A percentile compares a stretch with the other conserved stretches of the same genome.
Conservation (phyloP, 139 green algal genomes). For the Raphidocelis subcapitata region DNA sequence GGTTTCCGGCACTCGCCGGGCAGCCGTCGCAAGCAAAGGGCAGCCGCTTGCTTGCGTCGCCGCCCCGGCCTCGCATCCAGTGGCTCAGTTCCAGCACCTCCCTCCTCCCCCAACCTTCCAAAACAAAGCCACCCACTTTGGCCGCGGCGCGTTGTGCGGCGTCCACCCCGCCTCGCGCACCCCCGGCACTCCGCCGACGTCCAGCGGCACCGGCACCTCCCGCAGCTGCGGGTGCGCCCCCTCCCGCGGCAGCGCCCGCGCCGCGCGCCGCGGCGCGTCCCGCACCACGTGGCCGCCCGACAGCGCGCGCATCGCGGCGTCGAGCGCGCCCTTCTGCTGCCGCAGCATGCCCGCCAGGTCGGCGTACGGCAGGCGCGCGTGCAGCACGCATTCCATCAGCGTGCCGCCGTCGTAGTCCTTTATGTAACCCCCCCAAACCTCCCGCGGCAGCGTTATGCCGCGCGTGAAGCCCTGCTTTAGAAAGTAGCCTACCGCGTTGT, state of each 20-base stretch:
- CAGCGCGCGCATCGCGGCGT: constrained; percentile 57
- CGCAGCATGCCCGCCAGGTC: constrained; percentile 47
- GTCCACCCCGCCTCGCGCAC: constrained; percentile 84
- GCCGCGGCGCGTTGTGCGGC: no score
- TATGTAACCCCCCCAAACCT: constrained; percentile 90
- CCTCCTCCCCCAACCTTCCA: no score
- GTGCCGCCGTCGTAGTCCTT: constrained; percentile 99
- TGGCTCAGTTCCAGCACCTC: no score
- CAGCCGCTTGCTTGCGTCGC: no score
- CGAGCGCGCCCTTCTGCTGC: constrained; percentile 64
- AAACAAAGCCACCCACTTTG: no score
- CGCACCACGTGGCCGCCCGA: constrained; percentile 80
- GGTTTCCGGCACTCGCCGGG: no score
- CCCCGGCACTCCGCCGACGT: constrained; percentile 66
- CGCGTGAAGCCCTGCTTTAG: constrained; percentile 96
- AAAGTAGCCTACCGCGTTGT: constrained; percentile 99
- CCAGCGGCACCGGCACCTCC: constrained; percentile 18
- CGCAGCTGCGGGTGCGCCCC: background rate
- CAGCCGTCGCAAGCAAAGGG: no score
- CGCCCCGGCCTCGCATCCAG: no score
- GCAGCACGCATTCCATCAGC: constrained; percentile 95
- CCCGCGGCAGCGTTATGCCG: constrained; percentile 70
- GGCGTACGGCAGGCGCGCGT: constrained; percentile 70
- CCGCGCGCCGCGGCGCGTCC: background rate
- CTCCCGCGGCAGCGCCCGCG: background rate